Percentiles rank a stretch among this genome's conserved stretches.
Evolutionary conservation across 1,139 yeast species (phyloP).

Genomic region (Yamadazyma atlantica): DNA sequence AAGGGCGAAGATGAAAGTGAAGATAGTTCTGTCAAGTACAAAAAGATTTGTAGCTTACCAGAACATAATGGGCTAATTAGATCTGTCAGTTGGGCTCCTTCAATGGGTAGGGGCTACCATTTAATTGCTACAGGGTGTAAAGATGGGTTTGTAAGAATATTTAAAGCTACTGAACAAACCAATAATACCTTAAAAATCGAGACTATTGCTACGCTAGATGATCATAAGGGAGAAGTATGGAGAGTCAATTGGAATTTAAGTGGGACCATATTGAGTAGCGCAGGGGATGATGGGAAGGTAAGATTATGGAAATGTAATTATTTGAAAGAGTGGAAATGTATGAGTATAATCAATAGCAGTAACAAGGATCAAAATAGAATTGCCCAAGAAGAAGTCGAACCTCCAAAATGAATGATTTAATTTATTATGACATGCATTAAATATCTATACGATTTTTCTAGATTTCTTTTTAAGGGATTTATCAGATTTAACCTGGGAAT

Average conservation of each 20-base stretch:
- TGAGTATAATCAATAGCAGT: conserved; percentile 83
- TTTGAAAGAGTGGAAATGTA: conserved; percentile 84
- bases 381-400: conserved; percentile 19
- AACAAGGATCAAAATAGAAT: conserved; percentile 25
- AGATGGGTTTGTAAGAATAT: conserved; percentile 88
- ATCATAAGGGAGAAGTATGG: conserved; percentile 93
- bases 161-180: conserved; percentile 56
- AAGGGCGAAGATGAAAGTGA: conserved; percentile 10
- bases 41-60: conserved; percentile 46
- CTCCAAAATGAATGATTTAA: conserved; percentile 1
- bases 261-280: conserved; percentile 87
- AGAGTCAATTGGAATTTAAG: conserved; percentile 92
- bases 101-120: conserved; percentile 89
- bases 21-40: conserved; percentile 22
- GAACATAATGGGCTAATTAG: conserved; percentile 87
- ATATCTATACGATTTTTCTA: conserved; percentile 5
- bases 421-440: neutral
- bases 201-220: conserved; percentile 48
- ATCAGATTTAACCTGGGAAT: conserved; percentile 14
- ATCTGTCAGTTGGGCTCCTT: conserved; percentile 95
- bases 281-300: conserved; percentile 94
- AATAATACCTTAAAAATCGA: conserved; percentile 37
- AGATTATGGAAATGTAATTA: conserved; percentile 90
- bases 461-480: conserved; percentile 17
- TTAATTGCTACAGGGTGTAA: conserved; percentile 93